A percentile compares a stretch with the other conserved stretches of the same genome.
phyloP scores from a whole-genome alignment of 345 rosid species.

The Orychophragmus violaceus region DNA sequence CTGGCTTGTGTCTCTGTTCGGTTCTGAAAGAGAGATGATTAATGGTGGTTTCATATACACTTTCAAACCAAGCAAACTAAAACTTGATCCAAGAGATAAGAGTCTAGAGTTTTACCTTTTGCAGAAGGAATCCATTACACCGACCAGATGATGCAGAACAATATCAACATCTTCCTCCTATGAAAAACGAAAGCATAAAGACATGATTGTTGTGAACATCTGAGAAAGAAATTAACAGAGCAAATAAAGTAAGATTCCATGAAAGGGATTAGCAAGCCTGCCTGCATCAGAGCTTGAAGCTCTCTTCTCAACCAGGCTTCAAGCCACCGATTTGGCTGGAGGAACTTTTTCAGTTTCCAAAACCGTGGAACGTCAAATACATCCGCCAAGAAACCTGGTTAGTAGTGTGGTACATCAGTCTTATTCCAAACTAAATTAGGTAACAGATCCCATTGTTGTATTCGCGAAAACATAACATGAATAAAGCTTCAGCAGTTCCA shows the following conservation, averaged over 20 bases:
- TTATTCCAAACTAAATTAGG: background rate
- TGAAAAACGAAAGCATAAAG: background rate
- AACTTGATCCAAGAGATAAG: background rate
- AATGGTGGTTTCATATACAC: background rate
- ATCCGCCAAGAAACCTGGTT: constrained; percentile 52
- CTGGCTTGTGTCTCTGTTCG: constrained; percentile 20
- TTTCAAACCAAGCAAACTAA: background rate
- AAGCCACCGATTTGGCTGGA: constrained; percentile 56
- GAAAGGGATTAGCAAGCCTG: background rate
- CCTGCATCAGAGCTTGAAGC: constrained; percentile 85
- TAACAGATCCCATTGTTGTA: background rate
- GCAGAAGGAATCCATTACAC: constrained; percentile 55
- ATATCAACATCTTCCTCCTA: constrained; percentile 81
- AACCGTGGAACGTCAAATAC: constrained; percentile 42
- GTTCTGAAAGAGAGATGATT: constrained; percentile 25
- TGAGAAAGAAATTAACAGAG: background rate
- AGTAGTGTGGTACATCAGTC: background rate
- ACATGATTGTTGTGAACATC: background rate
- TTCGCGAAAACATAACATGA: no score
- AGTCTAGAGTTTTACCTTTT: constrained; percentile 40
- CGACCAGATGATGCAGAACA: constrained; percentile 61
- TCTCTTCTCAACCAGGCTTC: constrained; percentile 75
- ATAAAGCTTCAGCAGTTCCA: background rate
- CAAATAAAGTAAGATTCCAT: background rate
- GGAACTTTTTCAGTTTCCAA: constrained; percentile 66